Conservation (phyloP, 1,284 basidiomycete genomes). For the Albatrellus sp. region DNA sequence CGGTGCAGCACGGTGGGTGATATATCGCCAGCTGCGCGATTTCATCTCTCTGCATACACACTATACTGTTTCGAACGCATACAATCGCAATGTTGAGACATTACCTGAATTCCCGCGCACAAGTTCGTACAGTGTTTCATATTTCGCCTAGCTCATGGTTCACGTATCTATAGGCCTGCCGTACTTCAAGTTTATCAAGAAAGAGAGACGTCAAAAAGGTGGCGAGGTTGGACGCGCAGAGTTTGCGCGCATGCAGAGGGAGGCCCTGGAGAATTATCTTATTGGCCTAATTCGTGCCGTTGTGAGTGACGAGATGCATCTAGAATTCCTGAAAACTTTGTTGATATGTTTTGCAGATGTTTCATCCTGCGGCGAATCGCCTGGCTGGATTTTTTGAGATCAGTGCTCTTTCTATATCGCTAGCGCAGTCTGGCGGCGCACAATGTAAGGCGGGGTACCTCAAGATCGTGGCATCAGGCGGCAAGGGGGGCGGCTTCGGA, state of each 20-base stretch:
- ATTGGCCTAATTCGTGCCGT: constrained; percentile 83
- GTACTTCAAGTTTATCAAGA: constrained; percentile 76
- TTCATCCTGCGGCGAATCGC: constrained; percentile 88
- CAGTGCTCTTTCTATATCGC: constrained; percentile 75
- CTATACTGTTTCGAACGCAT: constrained; percentile 81
- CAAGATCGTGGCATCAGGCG: constrained; percentile 37
- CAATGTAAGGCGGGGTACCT: constrained; percentile 90
- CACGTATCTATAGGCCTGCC: constrained; percentile 47
- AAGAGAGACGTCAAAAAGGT: constrained; percentile 37
- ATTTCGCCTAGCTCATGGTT: constrained; percentile 1
- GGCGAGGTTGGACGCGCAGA: constrained; percentile 49
- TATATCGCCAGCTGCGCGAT: constrained; percentile 90
- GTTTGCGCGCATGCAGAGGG: constrained; percentile 71
- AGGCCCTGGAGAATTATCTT: constrained; percentile 82
- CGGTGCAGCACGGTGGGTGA: constrained; percentile 89
- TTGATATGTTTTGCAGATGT: constrained; percentile 59
- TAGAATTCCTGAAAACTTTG: constrained; percentile 2
- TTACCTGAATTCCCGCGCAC: constrained; percentile 91
- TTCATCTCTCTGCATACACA: constrained; percentile 88
- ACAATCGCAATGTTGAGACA: constrained; percentile 55
- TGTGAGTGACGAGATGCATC: constrained; percentile 31
- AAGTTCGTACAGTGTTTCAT: constrained; percentile 33
- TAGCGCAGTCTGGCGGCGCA: constrained; percentile 74
- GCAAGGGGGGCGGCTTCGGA: constrained; percentile 42
- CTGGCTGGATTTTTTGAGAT: constrained; percentile 93